A percentile compares a stretch with the other conserved stretches of the same genome.
Evolutionary conservation across 495 filamentous ascomycete species (phyloP).

Genomic region (Aspergillus sclerotioniger): DNA sequence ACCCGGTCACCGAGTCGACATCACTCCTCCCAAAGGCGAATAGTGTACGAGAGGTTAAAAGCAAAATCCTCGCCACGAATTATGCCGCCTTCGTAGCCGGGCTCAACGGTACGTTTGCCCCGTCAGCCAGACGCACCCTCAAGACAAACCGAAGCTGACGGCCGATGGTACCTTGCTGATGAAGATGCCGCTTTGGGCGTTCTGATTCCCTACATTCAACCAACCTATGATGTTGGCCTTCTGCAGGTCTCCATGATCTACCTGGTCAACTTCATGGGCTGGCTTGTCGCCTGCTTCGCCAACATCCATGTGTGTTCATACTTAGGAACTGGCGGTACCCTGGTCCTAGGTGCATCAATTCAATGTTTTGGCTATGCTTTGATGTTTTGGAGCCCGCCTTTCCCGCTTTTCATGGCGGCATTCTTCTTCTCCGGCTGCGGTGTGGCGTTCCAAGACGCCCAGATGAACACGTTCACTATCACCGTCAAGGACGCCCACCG

Average conservation of each 20-base stretch:
- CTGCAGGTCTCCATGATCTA: conserved; percentile 49
- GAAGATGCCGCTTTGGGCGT: conserved; percentile 50
- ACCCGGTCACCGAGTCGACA: conserved; percentile 1
- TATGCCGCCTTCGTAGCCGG: conserved; percentile 55
- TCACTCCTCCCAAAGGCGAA: conserved; percentile 6
- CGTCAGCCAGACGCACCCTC: neutral
- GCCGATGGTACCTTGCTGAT: neutral
- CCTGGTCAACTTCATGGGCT: conserved; percentile 44
- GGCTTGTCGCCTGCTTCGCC: conserved; percentile 46
- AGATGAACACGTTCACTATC: conserved; percentile 52
- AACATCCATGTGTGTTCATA: conserved; percentile 46
- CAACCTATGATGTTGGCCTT: conserved; percentile 44
- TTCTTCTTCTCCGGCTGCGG: conserved; percentile 51
- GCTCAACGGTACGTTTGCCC: conserved; percentile 33
- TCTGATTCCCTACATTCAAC: conserved; percentile 52
- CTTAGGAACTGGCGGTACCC: conserved; percentile 45
- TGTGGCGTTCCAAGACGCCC: conserved; percentile 52
- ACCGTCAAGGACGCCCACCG: conserved; percentile 46
- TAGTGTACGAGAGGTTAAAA: conserved; percentile 18
- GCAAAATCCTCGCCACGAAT: conserved; percentile 47
- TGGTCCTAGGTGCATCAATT: conserved; percentile 46
- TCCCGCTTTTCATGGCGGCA: conserved; percentile 42
- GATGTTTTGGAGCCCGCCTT: conserved; percentile 49
- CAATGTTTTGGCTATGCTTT: conserved; percentile 47
- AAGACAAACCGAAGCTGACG: neutral